Evolutionary conservation across 495 filamentous ascomycete genomes (phyloP).

Genomic region (Pyrenula massariospora): DNA sequence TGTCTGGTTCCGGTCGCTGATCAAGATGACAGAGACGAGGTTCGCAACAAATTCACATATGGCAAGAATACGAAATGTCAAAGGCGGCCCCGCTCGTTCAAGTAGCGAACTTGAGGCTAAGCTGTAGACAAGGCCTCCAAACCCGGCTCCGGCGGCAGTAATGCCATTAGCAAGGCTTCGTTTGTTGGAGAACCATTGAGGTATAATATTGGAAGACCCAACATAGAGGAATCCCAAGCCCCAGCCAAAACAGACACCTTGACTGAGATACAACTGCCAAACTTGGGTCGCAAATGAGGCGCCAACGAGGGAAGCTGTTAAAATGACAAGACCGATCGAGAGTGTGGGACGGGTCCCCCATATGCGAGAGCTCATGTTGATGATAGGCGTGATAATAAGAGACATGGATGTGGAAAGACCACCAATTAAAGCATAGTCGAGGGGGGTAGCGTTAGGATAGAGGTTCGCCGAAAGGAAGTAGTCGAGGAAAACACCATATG

Average conservation of each 20-base stretch:
- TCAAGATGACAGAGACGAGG: constrained; percentile 39
- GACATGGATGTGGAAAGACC: constrained; percentile 52
- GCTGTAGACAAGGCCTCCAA: constrained; percentile 52
- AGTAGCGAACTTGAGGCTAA: constrained; percentile 29
- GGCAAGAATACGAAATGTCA: constrained; percentile 60
- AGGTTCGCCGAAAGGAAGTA: constrained; percentile 47
- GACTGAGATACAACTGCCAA: constrained; percentile 61
- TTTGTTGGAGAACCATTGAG: constrained; percentile 61
- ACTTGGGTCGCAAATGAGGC: constrained; percentile 51
- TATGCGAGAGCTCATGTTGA: constrained; percentile 15
- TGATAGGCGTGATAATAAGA: constrained; percentile 45
- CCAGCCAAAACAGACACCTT: constrained; percentile 59
- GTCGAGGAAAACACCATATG: constrained; percentile 53
- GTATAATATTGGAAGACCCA: constrained; percentile 41
- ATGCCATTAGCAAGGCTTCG: constrained; percentile 62
- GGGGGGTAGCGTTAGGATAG: constrained; percentile 38
- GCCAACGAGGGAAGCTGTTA: constrained; percentile 41
- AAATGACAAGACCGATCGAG: constrained; percentile 40
- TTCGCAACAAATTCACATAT: constrained; percentile 49
- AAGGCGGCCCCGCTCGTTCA: constrained; percentile 41
- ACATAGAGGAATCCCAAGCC: constrained; percentile 66
- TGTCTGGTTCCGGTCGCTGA: constrained; percentile 51
- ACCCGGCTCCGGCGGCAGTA: constrained; percentile 52
- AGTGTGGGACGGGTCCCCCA: constrained; percentile 40
- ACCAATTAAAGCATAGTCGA: constrained; percentile 58